Base-by-base conservation (phyloP, 2,329 filamentous ascomycete species). In the Fusarium pseudocircinatum region DNA sequence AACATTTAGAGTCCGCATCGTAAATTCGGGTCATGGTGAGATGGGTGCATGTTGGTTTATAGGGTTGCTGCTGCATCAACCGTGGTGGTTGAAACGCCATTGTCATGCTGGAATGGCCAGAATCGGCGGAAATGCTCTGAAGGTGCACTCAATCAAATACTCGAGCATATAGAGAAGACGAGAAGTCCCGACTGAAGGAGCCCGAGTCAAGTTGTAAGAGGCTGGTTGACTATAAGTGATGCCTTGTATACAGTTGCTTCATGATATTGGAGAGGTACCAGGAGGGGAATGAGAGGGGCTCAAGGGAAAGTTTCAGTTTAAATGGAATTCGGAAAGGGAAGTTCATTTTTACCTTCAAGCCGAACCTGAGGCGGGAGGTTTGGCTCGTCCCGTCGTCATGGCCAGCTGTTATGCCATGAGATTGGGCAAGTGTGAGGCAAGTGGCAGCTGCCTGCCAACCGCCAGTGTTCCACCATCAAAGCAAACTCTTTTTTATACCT, bases 21-120 rank as follows among this genome's bases (percentile, higher is more conserved):
- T 91, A 93, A 49, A 94, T 80, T 34, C 92, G 89, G 15, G 89
- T 88, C 87, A 94, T 91, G 62, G 87, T 90, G 50, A 90, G 82
- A 78, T 95, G 93, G 6, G 90, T 93, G 81, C 93, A 95, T 66
- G 79, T 76, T 4, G 80, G 76, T 52, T 77, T 73, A 53, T 81
- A 81, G n/a, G 70, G 59, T 36, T 66, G 66, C 24, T 65, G 67
- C 28, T 59, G 69, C 20, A 68, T 60, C 18, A 58, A 60, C n/a
- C 61, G 52, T 53, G 42, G 58, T 39, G 59, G 69, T 32, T 60
- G 66, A 58, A 57, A 65, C 11, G 71, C 32, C 76, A 78, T 78
- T 30, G 28, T 34, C 30, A 61, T 47, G 46, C 10, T 56, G n/a
- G 22, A 36, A 24, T 28, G 18, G 28, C 14, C 14, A 32, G 37